Evolutionary conservation across 176 grass and related monocot species (phyloP).

Genomic region (Miscanthus lutarioriparius): DNA sequence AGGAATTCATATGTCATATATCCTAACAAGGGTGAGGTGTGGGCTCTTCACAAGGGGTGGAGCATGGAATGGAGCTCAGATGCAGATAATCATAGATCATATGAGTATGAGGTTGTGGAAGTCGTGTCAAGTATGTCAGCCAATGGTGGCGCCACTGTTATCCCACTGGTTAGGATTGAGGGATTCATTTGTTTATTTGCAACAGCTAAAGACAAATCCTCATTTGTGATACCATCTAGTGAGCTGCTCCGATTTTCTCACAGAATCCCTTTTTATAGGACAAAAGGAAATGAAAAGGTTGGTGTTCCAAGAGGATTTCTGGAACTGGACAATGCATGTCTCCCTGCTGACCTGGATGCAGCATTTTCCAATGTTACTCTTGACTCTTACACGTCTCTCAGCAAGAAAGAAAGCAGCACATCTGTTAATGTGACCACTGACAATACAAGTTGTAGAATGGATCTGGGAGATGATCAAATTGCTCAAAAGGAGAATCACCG

Average conservation of each 20-base stretch:
- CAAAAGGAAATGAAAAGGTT: slow-evolving; percentile 67
- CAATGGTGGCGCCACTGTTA: slow-evolving; percentile 47
- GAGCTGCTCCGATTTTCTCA: slow-evolving; percentile 91
- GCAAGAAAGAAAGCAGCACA: slow-evolving; percentile 20
- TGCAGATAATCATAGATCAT: slow-evolving; percentile 66
- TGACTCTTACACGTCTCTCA: slow-evolving; percentile 35
- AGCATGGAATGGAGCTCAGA: slow-evolving; percentile 70
- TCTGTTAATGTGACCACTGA: slow-evolving; percentile 31
- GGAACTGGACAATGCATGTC: slow-evolving; percentile 81
- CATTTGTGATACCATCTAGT: slow-evolving; percentile 49
- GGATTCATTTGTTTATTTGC: slow-evolving; percentile 87
- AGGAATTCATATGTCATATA: slow-evolving; percentile 64
- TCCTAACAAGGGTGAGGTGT: slow-evolving; percentile 79
- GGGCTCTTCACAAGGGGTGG: slow-evolving; percentile 92
- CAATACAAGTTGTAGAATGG: slow-evolving; percentile 4
- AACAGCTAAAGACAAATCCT: slow-evolving; percentile 34
- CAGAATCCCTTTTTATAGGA: slow-evolving; percentile 60
- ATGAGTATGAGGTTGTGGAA: slow-evolving; percentile 78
- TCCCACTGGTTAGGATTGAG: slow-evolving; percentile 72
- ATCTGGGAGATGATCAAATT: slow-evolving; percentile 33
- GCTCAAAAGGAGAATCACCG: slow-evolving; percentile 31
- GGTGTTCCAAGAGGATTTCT: slow-evolving; percentile 77
- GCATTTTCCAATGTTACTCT: slow-evolving; percentile 61
- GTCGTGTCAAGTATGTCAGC: slow-evolving; percentile 58
- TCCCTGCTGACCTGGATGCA: slow-evolving; percentile 61